These are phyloP conservation scores for Spongiforma sp. DNA, from an alignment of 1,284 basidiomycete genomes.

Conservation along the genomic window DNA sequence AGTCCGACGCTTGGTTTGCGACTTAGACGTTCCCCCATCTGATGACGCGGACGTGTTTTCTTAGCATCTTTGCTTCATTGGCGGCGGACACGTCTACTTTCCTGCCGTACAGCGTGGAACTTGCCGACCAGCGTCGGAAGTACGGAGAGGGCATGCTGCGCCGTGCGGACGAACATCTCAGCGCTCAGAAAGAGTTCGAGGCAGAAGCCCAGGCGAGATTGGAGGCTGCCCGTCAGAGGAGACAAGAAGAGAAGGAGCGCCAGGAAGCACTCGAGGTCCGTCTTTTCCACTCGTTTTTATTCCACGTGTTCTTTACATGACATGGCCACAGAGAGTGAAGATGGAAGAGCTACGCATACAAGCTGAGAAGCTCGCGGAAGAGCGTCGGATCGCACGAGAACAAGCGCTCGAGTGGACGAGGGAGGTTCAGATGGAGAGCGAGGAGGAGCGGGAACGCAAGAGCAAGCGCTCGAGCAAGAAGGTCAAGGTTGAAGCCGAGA, in stretches of 20 bases:
- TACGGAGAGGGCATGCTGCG: slow-evolving; percentile 88
- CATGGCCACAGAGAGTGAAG: slow-evolving; percentile 50
- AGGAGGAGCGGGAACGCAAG: slow-evolving; percentile 76
- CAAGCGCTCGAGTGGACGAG: slow-evolving; percentile 79
- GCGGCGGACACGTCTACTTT: slow-evolving; percentile 71
- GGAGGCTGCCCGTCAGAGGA: slow-evolving; percentile 71
- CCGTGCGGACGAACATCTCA: slow-evolving; percentile 78
- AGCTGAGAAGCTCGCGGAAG: slow-evolving; percentile 75
- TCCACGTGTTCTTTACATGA: neutral
- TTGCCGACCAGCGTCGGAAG: slow-evolving; percentile 83
- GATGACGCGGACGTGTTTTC: neutral
- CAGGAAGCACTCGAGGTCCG: slow-evolving; percentile 64
- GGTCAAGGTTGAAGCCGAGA: neutral
- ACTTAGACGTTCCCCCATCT: slow-evolving; percentile 8
- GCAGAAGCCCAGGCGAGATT: slow-evolving; percentile 73
- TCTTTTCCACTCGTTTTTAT: neutral
- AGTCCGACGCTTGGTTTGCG: slow-evolving; percentile 25
- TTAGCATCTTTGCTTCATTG: slow-evolving; percentile 81
- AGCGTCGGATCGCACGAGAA: slow-evolving; percentile 76
- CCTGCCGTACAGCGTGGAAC: slow-evolving; percentile 85
- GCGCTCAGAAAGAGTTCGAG: slow-evolving; percentile 78
- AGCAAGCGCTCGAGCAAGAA: slow-evolving; percentile 52
- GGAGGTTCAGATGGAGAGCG: slow-evolving; percentile 69
- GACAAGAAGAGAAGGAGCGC: slow-evolving; percentile 69
- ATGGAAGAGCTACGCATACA: slow-evolving; percentile 63